These are phyloP conservation scores for Colletotrichum godetiae DNA, from an alignment of 2,329 filamentous ascomycete genomes.

Conservation along the genomic window DNA sequence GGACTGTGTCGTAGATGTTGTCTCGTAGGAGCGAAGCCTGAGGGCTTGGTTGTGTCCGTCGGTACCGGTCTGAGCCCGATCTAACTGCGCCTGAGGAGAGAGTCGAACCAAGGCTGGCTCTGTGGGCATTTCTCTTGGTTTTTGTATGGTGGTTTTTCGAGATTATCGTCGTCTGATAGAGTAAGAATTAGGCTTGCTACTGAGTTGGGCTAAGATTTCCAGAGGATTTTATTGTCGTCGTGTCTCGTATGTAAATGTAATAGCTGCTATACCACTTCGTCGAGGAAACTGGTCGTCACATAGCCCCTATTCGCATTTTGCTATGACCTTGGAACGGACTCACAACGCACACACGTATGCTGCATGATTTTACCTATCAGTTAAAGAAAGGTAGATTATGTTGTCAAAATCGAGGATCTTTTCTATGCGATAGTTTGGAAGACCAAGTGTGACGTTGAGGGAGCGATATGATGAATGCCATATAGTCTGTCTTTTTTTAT, in stretches of 20 bases:
- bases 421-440: not conserved
- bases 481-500: not conserved
- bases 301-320: not conserved
- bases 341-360: not conserved
- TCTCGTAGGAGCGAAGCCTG: not conserved
- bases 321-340: not conserved
- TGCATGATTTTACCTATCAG: not conserved
- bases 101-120: not conserved
- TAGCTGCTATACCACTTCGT: not conserved
- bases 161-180: not conserved
- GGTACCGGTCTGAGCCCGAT: not conserved
- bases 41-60: not conserved
- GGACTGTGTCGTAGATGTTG: not conserved
- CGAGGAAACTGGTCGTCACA: not conserved
- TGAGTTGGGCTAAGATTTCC: not conserved
- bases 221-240: not conserved
- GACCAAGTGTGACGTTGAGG: not conserved
- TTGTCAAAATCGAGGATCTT: not conserved
- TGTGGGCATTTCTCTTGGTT: not conserved
- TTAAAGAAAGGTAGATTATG: not conserved
- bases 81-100: too few relatives aligned
- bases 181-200: not conserved
- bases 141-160: not conserved
- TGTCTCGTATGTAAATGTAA: not conserved
- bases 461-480: too few relatives aligned